Evolutionary conservation across 148 eudicot species (phyloP).

Genomic region (Chenopodium berlandieri): DNA sequence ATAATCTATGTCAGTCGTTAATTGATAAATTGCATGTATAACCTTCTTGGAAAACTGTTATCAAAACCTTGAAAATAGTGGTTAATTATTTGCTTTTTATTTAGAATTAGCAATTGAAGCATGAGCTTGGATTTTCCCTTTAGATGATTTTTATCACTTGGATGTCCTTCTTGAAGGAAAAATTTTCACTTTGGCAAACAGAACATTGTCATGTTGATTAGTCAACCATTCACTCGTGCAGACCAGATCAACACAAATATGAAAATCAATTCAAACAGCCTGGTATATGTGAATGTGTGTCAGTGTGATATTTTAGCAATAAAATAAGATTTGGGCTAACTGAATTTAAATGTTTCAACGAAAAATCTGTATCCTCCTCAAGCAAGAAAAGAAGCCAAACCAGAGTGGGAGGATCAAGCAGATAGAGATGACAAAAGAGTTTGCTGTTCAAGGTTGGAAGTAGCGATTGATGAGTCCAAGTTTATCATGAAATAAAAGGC

Average conservation of each 20-base stretch:
- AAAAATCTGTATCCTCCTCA: not conserved
- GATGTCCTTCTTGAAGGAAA: not conserved
- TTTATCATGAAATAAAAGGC: not conserved
- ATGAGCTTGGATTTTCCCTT: no score
- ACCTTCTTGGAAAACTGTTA: no score
- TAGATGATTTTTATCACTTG: not conserved
- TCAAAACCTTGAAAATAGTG: no score
- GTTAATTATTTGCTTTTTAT: no score
- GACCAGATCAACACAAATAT: not conserved
- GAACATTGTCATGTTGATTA: not conserved
- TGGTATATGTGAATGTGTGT: not conserved
- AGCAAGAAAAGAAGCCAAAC: not conserved
- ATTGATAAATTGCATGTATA: no score
- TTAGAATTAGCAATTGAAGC: no score
- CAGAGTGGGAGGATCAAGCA: not conserved
- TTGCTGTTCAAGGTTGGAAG: not conserved
- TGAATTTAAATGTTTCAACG: not conserved
- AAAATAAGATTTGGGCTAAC: not conserved
- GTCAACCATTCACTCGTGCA: not conserved
- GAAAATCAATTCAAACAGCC: not conserved
- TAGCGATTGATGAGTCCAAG: not conserved
- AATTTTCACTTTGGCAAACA: not conserved
- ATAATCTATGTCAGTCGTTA: no score
- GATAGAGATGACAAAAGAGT: not conserved
- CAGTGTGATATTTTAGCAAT: not conserved